These are phyloP conservation scores for Paspalum notatum DNA, from an alignment of 176 grass and related monocot genomes.

Conservation along the genomic window DNA sequence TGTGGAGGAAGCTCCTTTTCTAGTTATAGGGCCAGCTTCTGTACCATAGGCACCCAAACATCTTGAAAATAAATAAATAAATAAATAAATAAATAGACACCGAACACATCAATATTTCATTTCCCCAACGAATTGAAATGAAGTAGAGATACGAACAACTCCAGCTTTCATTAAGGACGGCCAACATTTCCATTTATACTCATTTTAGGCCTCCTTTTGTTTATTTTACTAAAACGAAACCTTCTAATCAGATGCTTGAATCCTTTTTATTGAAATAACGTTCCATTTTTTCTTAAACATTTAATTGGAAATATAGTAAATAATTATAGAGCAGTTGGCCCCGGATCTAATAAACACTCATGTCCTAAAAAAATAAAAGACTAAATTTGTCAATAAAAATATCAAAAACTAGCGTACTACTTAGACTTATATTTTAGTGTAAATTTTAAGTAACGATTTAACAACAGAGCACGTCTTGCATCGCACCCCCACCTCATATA, in stretches of 20 bases:
- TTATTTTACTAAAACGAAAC: not conserved
- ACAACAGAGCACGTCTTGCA: not conserved
- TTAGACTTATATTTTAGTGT: not conserved
- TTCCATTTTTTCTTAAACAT: not conserved
- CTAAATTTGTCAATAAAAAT: not conserved
- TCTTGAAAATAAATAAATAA: not conserved
- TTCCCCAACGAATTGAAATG: not conserved
- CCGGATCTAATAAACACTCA: not conserved
- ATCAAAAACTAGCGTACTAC: not conserved
- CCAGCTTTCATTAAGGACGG: constrained; percentile 8
- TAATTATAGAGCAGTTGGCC: not conserved
- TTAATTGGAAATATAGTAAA: not conserved
- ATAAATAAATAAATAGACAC: not conserved
- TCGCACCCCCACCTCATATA: not conserved
- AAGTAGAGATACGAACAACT: not conserved
- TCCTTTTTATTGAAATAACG: not conserved
- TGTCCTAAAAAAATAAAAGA: not conserved
- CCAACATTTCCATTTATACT: not conserved
- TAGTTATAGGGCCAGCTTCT: too few species aligned
- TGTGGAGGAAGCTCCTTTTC: too few species aligned
- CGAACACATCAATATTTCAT: not conserved
- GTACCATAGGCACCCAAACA: too few species aligned
- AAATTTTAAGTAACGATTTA: not conserved
- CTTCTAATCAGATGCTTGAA: not conserved
- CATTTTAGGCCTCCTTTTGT: not conserved